Evolutionary conservation across 208 protist genomes (phyloP), one percentile per base, ranked within the genome.

Genomic region (Phytomonas francai): DNA sequence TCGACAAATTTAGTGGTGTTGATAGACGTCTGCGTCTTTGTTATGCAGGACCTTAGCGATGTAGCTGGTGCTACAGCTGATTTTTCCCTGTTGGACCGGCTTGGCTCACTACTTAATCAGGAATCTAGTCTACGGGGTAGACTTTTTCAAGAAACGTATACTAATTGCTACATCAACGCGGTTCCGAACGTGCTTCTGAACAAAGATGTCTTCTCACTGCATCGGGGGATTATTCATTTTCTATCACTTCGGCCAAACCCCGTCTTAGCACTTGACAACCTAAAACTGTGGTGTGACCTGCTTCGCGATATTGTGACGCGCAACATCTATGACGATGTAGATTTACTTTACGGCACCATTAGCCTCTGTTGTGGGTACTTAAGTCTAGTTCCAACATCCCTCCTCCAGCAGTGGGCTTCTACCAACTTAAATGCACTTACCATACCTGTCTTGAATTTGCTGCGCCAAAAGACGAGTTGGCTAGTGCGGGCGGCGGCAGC

Each of bases 131-230:
- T 54, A 28, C 73, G 83, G 31, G 76, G 77, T 30, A 60, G 73
- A 54, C 59, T 65, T 22, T 95, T 95, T 78, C 85, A 89, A 65
- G 71, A 76, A 65, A 82, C 85, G 11, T 95, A 95, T 67, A 63
- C 72, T 25, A 68, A 65, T 27, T 67, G 72, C 25, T 93, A 87
- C 65, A 77, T 93, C 27, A 71, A 79, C 31, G 72, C 83, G 31
- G 60, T 68, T 33, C 72, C 78, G 8, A 95, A 95, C 68, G 70
- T 61, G 11, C 67, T 87, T 0, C 56, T 95, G 16, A 83, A 95
- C 69, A 91, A 91, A 56, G 90, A 95, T 77, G 70, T 95, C 30
- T 93, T 95, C 70, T 84, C 80, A 0, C 67, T 95, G 27, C 87
- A 95, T 71, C 83, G 83, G 29, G 87, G 74, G 28, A 72, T 92